These are phyloP conservation scores for Lachancea sp. DNA, from an alignment of 805 yeast species.

Conservation along the genomic window DNA sequence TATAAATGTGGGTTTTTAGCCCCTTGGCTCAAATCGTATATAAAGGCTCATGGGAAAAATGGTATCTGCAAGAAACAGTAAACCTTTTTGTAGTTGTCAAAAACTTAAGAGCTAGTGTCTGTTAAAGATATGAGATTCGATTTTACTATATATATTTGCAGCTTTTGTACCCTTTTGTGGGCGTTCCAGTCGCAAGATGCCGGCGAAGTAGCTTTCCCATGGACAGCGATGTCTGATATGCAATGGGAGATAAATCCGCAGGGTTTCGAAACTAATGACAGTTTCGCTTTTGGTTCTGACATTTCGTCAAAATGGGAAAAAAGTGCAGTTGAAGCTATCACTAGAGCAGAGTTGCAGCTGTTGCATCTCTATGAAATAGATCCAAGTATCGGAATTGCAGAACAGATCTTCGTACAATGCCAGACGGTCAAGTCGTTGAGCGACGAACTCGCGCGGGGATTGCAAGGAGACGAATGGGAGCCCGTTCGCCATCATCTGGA, in stretches of 20 bases:
- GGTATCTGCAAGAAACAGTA: too few relatives aligned
- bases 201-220: not conserved
- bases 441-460: not conserved
- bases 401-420: not conserved
- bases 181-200: not conserved
- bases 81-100: too few relatives aligned
- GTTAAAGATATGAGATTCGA: too few relatives aligned
- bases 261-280: not conserved
- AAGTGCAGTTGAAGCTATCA: not conserved
- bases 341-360: not conserved
- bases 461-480: constrained; percentile 1
- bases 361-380: not conserved
- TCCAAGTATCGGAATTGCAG: not conserved
- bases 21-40: too few relatives aligned
- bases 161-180: not conserved
- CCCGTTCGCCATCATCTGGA: not conserved
- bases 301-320: not conserved
- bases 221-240: not conserved
- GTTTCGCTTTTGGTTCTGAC: not conserved
- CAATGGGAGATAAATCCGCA: not conserved
- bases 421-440: not conserved
- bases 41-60: too few relatives aligned
- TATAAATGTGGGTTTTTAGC: too few relatives aligned
- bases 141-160: not conserved
- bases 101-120: too few relatives aligned